These are phyloP conservation scores for Eutrema japonicum DNA, from an alignment of 345 rosid species.

Conservation along the genomic window DNA sequence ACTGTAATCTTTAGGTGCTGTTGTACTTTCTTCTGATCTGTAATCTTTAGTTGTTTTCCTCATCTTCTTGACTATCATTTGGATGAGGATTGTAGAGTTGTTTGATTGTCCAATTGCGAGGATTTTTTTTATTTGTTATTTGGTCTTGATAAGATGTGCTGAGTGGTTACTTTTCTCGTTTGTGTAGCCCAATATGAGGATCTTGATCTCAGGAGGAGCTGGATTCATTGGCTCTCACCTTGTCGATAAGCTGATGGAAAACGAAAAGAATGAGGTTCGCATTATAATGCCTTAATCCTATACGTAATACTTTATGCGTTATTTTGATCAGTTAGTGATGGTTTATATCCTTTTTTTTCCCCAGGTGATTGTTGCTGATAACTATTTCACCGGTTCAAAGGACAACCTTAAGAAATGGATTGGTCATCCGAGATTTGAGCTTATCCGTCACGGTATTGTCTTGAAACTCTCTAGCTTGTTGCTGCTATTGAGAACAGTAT, in stretches of 20 bases:
- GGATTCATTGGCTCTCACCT: constrained; percentile 97
- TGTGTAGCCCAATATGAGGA: constrained; percentile 89
- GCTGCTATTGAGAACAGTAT: not conserved
- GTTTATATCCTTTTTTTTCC: not conserved
- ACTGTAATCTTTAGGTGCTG: not conserved
- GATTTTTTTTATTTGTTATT: not conserved
- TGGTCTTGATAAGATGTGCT: not conserved
- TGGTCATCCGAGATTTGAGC: constrained; percentile 96
- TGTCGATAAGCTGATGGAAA: constrained; percentile 90
- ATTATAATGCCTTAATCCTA: not conserved
- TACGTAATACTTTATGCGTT: not conserved
- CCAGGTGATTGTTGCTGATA: constrained; percentile 91
- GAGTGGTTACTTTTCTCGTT: constrained; percentile 21
- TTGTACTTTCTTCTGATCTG: not conserved
- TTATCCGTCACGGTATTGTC: constrained; percentile 86
- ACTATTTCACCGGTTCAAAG: constrained; percentile 91
- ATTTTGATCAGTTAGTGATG: not conserved
- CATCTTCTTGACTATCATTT: not conserved
- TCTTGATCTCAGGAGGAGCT: constrained; percentile 95
- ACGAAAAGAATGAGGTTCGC: constrained; percentile 88
- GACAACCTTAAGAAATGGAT: constrained; percentile 89
- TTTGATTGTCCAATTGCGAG: not conserved
- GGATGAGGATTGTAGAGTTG: not conserved
- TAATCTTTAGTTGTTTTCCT: not conserved
- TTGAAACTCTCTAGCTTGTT: constrained; percentile 10